Conservation (phyloP, 306 rosid species). For the Dalbergia cochinchinensis region DNA sequence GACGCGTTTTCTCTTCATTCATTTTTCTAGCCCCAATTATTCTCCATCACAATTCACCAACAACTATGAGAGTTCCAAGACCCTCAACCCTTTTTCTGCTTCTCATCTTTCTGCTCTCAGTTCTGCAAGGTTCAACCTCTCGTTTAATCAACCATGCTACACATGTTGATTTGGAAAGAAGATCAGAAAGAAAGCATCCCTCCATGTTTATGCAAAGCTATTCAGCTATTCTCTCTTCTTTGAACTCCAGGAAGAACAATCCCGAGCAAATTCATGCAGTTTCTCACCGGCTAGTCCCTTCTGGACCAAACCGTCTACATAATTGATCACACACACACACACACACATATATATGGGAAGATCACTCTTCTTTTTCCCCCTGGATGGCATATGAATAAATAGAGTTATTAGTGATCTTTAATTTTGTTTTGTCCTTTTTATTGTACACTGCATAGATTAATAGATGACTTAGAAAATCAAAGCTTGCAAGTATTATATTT, state of each 20-base stretch:
- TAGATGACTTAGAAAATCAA: not conserved
- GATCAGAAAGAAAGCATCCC: conserved; percentile 47
- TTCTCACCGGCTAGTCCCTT: conserved; percentile 63
- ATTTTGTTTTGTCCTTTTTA: conserved; percentile 9
- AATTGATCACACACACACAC: no score
- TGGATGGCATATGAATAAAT: conserved; percentile 15
- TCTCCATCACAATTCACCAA: not conserved
- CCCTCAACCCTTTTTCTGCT: conserved; percentile 44
- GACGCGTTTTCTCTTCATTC: not conserved
- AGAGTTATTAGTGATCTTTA: conserved; percentile 11
- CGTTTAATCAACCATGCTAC: conserved; percentile 22
- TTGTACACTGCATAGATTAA: conserved; percentile 2
- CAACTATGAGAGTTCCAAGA: conserved; percentile 56
- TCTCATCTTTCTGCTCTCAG: conserved; percentile 45
- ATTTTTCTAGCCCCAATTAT: conserved; percentile 14
- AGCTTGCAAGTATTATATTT: not conserved
- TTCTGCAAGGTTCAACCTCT: conserved; percentile 51
- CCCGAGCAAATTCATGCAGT: conserved; percentile 54
- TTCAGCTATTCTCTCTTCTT: conserved; percentile 52
- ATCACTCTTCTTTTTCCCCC: conserved; percentile 11
- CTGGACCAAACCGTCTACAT: conserved; percentile 84
- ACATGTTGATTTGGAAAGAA: conserved; percentile 38
- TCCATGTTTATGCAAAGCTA: conserved; percentile 50
- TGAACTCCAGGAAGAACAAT: conserved; percentile 46
- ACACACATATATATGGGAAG: conserved; percentile 20